Evolutionary conservation across 2,329 filamentous ascomycete genomes (phyloP).

Genomic region (Geosmithia flava): DNA sequence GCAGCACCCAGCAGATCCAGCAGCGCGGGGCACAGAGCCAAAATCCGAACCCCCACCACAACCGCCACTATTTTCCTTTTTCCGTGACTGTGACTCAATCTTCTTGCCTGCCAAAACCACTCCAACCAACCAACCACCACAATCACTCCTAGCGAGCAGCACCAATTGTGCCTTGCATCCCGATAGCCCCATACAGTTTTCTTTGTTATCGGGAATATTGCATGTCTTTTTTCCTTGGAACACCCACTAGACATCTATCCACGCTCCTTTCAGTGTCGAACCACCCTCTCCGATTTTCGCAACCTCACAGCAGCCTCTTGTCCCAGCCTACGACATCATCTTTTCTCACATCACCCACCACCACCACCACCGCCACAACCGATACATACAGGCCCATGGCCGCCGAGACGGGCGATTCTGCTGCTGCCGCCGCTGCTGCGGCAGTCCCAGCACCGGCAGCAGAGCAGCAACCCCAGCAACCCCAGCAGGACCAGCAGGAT

Average conservation of each 20-base stretch:
- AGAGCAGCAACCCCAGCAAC: neutral
- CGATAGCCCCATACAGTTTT: neutral
- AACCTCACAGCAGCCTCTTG: neutral
- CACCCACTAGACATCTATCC: neutral
- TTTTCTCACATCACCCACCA: neutral
- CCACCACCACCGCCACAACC: neutral
- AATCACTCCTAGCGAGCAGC: neutral
- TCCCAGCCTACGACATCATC: neutral
- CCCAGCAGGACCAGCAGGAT: neutral
- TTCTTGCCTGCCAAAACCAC: neutral
- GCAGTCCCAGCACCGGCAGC: neutral
- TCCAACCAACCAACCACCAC: neutral
- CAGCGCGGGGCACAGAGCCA: neutral
- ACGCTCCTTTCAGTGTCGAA: neutral
- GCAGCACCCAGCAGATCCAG: too few species aligned
- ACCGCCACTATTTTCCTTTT: neutral
- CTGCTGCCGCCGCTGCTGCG: neutral
- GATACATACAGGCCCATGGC: constrained; percentile 1
- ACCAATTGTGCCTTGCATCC: neutral
- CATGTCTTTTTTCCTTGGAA: too few species aligned
- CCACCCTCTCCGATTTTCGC: neutral
- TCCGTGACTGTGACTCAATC: neutral
- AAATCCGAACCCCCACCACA: neutral
- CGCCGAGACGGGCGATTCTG: constrained; percentile 1
- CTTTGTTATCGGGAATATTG: neutral